A percentile compares a stretch with the other conserved stretches of the same genome.
These are phyloP conservation scores for Solanum habrochaites DNA, from an alignment of 257 asterid genomes.

Conservation along the genomic window DNA sequence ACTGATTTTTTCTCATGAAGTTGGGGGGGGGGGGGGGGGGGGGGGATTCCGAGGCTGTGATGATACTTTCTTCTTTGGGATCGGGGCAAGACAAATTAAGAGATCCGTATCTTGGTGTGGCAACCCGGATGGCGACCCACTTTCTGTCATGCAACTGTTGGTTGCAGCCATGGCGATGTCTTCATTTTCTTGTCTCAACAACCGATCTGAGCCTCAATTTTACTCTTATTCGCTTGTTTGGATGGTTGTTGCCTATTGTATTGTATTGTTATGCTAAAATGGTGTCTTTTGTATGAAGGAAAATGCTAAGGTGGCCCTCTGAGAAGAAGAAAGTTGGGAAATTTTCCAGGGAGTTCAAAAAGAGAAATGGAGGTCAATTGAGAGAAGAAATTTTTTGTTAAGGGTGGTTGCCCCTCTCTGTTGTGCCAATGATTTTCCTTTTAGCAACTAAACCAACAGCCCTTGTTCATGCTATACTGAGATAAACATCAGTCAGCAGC, in stretches of 20 bases:
- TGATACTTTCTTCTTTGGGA: background rate
- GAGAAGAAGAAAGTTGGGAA: background rate
- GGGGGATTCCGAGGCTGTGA: background rate
- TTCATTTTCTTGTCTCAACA: background rate
- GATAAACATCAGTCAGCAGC: background rate
- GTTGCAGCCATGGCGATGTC: slow-evolving; percentile 1
- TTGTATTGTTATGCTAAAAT: background rate
- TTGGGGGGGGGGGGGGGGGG: too few species aligned
- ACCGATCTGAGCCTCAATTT: background rate
- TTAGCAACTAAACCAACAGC: background rate
- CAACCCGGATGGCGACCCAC: background rate
- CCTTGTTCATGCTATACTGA: background rate
- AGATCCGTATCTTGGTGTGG: background rate
- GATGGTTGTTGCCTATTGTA: background rate
- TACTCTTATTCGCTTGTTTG: background rate
- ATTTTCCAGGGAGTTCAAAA: background rate
- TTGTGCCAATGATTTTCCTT: background rate
- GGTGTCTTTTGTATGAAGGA: background rate
- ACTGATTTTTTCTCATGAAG: background rate
- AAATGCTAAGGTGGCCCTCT: background rate
- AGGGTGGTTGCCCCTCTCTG: background rate
- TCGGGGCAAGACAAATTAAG: background rate
- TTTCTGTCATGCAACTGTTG: background rate
- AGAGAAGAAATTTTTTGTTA: background rate
- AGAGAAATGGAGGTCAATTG: background rate